Percentiles rank a stretch among this genome's conserved stretches.
phyloP scores from a whole-genome alignment of 164 flowering plant species.

The Buxus sempervirens region DNA sequence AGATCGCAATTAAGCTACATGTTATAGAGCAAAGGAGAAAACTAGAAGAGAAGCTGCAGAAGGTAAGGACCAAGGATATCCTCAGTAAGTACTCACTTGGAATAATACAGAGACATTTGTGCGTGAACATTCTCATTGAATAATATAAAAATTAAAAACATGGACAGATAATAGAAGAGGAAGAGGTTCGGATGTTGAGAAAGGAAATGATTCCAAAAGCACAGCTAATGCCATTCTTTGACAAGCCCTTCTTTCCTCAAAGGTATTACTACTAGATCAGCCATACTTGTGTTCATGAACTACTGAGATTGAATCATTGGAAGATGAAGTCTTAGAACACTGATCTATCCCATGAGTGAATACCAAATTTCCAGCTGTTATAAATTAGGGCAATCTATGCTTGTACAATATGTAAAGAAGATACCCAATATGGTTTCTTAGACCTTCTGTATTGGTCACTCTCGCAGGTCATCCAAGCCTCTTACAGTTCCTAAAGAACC shows the following conservation, averaged over 20 bases:
- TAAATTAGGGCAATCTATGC: too few species aligned
- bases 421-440: not conserved
- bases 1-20: constrained; percentile 58
- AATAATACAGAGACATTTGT: not conserved
- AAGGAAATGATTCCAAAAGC: constrained; percentile 88
- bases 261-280: constrained; percentile 33
- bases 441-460: not conserved
- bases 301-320: too few species aligned
- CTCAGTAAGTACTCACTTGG: not conserved
- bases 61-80: constrained; percentile 30
- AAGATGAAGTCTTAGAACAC: too few species aligned
- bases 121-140: too few species aligned
- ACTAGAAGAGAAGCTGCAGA: constrained; percentile 45
- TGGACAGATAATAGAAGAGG: constrained; percentile 67
- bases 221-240: constrained; percentile 76
- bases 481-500: constrained; percentile 73
- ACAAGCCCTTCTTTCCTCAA: constrained; percentile 75
- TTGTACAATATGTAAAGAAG: too few species aligned
- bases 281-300: too few species aligned
- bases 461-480: constrained; percentile 59
- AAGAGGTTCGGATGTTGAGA: constrained; percentile 63
- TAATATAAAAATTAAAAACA: not conserved
- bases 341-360: too few species aligned
- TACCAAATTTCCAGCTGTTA: too few species aligned
- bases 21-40: constrained; percentile 45